phyloP scores from a whole-genome alignment of 2,329 filamentous ascomycete genomes.

The Pyrenochaeta sp. region DNA sequence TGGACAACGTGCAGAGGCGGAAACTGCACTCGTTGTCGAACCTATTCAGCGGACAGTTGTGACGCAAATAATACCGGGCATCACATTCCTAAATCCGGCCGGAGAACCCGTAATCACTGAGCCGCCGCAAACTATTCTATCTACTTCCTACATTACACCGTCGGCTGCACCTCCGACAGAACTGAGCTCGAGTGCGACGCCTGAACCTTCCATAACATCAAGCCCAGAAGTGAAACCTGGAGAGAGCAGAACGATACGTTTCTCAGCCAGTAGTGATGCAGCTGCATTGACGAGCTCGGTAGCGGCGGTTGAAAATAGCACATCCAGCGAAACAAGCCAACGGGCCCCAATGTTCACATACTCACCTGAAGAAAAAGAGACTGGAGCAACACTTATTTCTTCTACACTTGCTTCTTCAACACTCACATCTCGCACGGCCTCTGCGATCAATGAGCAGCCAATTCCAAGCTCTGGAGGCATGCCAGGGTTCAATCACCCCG shows the following conservation, averaged over 20 bases:
- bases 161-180: conserved; percentile 21
- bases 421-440: conserved; percentile 1
- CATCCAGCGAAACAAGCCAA: conserved; percentile 20
- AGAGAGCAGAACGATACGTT: conserved; percentile 8
- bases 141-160: conserved; percentile 42
- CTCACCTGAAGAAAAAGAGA: conserved; percentile 27
- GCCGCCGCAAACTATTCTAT: conserved; percentile 36
- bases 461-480: conserved; percentile 24
- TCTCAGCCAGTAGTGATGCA: conserved; percentile 7
- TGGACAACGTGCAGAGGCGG: conserved; percentile 29
- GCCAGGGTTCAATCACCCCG: conserved; percentile 31
- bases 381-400: conserved; percentile 9
- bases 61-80: conserved; percentile 33
- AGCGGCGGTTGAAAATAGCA: conserved; percentile 21
- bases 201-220: conserved; percentile 5
- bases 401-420: conserved; percentile 12
- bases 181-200: conserved; percentile 16
- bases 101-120: conserved; percentile 44
- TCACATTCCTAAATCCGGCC: conserved; percentile 44
- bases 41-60: conserved; percentile 42
- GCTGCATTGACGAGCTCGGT: conserved; percentile 17
- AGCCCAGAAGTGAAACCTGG: conserved; percentile 13
- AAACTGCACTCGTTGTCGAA: conserved; percentile 44
- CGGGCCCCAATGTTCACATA: conserved; percentile 35
- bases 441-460: conserved; percentile 9